Conservation (phyloP, 495 filamentous ascomycete species). For the Penicillium silybi region DNA sequence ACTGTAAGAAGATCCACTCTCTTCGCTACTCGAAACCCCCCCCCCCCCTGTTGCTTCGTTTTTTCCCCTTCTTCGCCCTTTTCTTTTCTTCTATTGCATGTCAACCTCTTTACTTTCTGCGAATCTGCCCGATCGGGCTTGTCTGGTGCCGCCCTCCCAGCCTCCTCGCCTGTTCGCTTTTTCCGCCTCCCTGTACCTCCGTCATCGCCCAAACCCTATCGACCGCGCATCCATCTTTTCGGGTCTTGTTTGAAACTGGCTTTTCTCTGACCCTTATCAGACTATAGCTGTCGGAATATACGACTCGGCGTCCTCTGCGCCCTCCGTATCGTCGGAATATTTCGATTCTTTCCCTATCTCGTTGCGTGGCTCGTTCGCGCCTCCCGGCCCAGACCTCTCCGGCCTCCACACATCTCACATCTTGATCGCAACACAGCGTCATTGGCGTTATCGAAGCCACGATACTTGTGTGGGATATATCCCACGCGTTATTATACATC, state of each 20-base stretch:
- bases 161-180: slow-evolving; percentile 30
- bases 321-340: slow-evolving; percentile 46
- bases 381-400: slow-evolving; percentile 8
- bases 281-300: slow-evolving; percentile 4
- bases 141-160: slow-evolving; percentile 17
- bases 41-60: slow-evolving; percentile 7
- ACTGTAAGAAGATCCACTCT: slow-evolving; percentile 33
- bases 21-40: slow-evolving; percentile 18
- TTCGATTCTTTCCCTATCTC: slow-evolving; percentile 62
- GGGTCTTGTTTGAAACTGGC: slow-evolving; percentile 4
- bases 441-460: slow-evolving; percentile 1
- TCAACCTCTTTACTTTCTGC: slow-evolving; percentile 6
- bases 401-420: slow-evolving; percentile 12
- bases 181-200: slow-evolving; percentile 31
- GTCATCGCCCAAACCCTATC: slow-evolving; percentile 33
- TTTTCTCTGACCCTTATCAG: slow-evolving; percentile 7
- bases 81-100: slow-evolving; percentile 9
- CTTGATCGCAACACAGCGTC: slow-evolving; percentile 10
- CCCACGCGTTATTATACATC: slow-evolving; percentile 4
- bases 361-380: slow-evolving; percentile 43
- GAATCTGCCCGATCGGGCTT: slow-evolving; percentile 24
- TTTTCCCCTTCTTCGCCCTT: slow-evolving; percentile 10
- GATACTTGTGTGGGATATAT: slow-evolving; percentile 4
- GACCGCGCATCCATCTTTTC: slow-evolving; percentile 23
- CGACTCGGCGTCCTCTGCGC: slow-evolving; percentile 8